These are phyloP conservation scores for Punctularia strigosozonata DNA, from an alignment of 768 basidiomycete genomes.

Conservation along the genomic window DNA sequence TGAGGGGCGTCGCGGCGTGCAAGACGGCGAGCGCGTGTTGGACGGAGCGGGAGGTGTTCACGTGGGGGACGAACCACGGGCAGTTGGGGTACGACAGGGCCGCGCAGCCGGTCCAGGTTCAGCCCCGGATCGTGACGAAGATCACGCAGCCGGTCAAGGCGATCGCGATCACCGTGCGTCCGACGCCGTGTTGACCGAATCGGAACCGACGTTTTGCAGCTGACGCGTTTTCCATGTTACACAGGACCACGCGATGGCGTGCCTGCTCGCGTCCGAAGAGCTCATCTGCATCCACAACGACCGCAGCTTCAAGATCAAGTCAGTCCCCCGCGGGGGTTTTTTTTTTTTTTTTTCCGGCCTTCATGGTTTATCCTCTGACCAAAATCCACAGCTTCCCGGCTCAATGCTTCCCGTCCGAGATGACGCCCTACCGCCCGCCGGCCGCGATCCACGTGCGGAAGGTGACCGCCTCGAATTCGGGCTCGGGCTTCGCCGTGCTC, in stretches of 20 bases:
- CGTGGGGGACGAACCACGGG: constrained; percentile 91
- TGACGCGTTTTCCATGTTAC: constrained; percentile 1
- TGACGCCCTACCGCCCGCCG: constrained; percentile 72
- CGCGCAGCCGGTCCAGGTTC: constrained; percentile 61
- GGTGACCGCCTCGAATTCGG: constrained; percentile 65
- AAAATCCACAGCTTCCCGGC: constrained; percentile 51
- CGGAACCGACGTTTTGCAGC: no score
- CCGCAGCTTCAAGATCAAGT: constrained; percentile 64
- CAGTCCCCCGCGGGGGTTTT: constrained; percentile 9
- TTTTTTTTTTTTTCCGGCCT: neutral
- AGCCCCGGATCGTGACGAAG: constrained; percentile 74
- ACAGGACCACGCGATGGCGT: constrained; percentile 76
- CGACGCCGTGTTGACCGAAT: neutral
- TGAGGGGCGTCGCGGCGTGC: constrained; percentile 78
- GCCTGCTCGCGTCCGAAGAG: constrained; percentile 67
- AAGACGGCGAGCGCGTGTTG: constrained; percentile 84
- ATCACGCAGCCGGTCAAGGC: constrained; percentile 58
- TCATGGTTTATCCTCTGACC: constrained; percentile 1
- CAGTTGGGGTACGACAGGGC: constrained; percentile 86
- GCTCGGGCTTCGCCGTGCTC: constrained; percentile 69
- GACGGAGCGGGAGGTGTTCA: constrained; percentile 61
- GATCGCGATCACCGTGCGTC: constrained; percentile 62
- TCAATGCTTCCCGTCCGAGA: constrained; percentile 65
- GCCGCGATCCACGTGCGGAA: constrained; percentile 64
- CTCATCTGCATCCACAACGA: constrained; percentile 80